A percentile compares a stretch with the other conserved stretches of the same genome.
phyloP scores from a whole-genome alignment of 179 eudicot species.

The Dionaea muscipula region DNA sequence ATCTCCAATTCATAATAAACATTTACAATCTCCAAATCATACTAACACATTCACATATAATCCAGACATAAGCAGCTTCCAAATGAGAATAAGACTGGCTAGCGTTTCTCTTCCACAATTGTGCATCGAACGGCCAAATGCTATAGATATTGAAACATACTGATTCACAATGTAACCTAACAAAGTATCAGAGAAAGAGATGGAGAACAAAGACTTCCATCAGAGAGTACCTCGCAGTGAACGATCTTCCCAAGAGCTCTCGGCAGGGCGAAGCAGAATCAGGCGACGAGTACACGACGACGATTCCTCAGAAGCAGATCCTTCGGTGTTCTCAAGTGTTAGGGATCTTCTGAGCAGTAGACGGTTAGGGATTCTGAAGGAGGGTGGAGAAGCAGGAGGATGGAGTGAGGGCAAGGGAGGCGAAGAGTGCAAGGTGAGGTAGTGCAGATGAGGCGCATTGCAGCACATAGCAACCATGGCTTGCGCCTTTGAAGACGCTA shows the following conservation, averaged over 20 bases:
- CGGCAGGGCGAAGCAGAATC: constrained; percentile 78
- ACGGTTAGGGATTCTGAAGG: constrained; percentile 8
- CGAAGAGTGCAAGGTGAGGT: neutral
- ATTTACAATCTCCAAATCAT: no score
- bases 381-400: constrained; percentile 3
- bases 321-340: constrained; percentile 19
- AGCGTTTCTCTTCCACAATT: no score
- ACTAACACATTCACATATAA: no score
- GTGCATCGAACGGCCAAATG: no score
- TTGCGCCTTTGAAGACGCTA: no score
- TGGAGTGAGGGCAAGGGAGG: no score
- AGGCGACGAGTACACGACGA: constrained; percentile 43
- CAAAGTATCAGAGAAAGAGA: neutral
- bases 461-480: neutral
- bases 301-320: constrained; percentile 19
- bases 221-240: constrained; percentile 46
- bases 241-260: constrained; percentile 45
- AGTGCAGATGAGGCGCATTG: neutral
- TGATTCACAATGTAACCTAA: no score
- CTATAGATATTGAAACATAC: no score
- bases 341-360: constrained; percentile 11
- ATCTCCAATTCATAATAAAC: no score
- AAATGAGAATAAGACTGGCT: no score
- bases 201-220: neutral
- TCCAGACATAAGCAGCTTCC: no score